Evolutionary conservation across 805 yeast species (phyloP).

Genomic region (Saccharomycopsis sp.): DNA sequence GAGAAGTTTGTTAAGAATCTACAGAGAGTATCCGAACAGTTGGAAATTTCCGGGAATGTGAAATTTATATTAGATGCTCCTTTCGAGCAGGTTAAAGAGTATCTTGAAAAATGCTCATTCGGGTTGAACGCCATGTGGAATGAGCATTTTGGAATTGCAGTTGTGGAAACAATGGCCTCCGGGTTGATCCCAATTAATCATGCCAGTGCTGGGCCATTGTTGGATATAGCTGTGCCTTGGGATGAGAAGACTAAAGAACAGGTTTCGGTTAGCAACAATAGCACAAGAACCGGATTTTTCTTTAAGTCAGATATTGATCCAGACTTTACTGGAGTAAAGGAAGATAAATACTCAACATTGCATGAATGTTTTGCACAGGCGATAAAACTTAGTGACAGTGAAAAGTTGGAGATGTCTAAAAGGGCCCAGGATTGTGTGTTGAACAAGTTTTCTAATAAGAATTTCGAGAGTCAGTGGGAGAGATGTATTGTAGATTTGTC

Average conservation of each 20-base stretch:
- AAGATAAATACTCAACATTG: conserved; percentile 39
- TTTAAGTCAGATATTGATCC: conserved; percentile 70
- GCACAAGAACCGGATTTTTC: conserved; percentile 66
- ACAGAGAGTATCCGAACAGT: conserved; percentile 35
- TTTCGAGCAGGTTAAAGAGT: conserved; percentile 51
- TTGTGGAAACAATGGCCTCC: conserved; percentile 83
- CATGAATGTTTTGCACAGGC: conserved; percentile 42
- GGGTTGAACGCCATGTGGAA: conserved; percentile 99
- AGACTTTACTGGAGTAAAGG: conserved; percentile 37
- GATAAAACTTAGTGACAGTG: conserved; percentile 32
- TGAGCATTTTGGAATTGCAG: conserved; percentile 97
- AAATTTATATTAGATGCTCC: conserved; percentile 69
- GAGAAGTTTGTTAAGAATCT: conserved; percentile 49
- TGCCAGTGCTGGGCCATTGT: conserved; percentile 90
- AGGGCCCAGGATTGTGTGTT: conserved; percentile 41
- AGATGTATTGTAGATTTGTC: conserved; percentile 20
- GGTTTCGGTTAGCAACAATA: conserved; percentile 28
- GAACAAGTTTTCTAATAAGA: conserved; percentile 55
- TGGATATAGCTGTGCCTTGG: conserved; percentile 73
- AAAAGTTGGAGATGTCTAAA: conserved; percentile 36
- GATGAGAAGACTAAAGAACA: conserved; percentile 29
- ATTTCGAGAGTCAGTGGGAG: conserved; percentile 54
- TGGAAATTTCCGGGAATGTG: conserved; percentile 37
- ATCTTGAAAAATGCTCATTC: conserved; percentile 50
- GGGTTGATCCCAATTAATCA: conserved; percentile 88